Base-by-base conservation (phyloP, 2,329 filamentous ascomycete species). In the Fusarium sp. region DNA sequence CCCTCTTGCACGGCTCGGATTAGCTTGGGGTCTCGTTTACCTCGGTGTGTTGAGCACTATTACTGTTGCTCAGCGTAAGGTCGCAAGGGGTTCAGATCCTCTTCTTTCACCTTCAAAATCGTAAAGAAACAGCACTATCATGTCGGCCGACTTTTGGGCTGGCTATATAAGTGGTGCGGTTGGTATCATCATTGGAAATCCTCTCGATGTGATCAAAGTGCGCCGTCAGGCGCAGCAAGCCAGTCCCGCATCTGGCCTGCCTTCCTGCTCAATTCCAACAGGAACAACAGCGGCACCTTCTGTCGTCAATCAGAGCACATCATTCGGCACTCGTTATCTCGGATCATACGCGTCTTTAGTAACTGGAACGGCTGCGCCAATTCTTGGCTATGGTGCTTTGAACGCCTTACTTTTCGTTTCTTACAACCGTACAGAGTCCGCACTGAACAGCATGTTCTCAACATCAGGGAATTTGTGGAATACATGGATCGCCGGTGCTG, bases 141-240 rank as follows among this genome's bases (percentile, higher is more conserved):
- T 96, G 92, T 92, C 92, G 51, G 88, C 93, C 72, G 94, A 97
- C 77, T 97, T 97, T 80, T 97, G 92, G 92, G 92, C 94, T 60
- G 94, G 94, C 75, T 97, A 97, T 79, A 81, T 96, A 65, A 95
- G 92, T 76, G 95, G 95, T 54, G 93, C 92, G 59, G 85, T 91
- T 49, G 92, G 93, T 45, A 97, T 97, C 73, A 82, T 97, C 47
- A 91, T 97, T 64, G 94, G 95, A 67, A 97, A 97, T 74, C 93
- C 94, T 4, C 84, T 97, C 6, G 91, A 94, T 77, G 80, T 94
- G 20, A 79, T 83, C 74, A 84, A 85, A 71, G 74, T 82, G 54
- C 91, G 90, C 40, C 83, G 97, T 4, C 95, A 98, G 84, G 91
- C 92, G 57, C 65, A 72, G 57, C 52, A 52, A 30, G 45, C 33